These are phyloP conservation scores for Nakazawaea ernobii DNA, from an alignment of 805 yeast species.

Conservation along the genomic window DNA sequence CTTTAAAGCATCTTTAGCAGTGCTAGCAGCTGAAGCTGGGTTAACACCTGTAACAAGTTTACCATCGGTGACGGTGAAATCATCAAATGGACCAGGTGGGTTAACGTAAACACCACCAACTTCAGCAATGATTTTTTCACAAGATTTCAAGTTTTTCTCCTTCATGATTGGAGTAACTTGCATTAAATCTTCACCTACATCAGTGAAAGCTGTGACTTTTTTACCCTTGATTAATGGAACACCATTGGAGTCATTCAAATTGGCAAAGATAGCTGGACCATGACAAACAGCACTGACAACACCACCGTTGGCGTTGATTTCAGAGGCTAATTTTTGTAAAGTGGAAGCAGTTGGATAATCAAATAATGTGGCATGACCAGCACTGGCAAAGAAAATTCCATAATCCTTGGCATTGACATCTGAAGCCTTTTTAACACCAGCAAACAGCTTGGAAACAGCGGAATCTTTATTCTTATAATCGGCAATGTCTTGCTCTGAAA, in stretches of 20 bases:
- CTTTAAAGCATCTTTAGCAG: conserved; percentile 34
- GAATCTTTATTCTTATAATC: conserved; percentile 25
- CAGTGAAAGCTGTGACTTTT: conserved; percentile 56
- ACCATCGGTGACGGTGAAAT: conserved; percentile 47
- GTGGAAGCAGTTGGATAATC: conserved; percentile 50
- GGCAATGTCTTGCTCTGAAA: conserved; percentile 39
- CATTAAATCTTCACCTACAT: conserved; percentile 40
- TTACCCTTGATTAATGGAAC: conserved; percentile 44
- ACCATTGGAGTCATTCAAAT: conserved; percentile 38
- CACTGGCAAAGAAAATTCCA: conserved; percentile 54
- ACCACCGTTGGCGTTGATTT: conserved; percentile 46
- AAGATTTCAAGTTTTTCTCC: conserved; percentile 25
- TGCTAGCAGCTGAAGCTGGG: conserved; percentile 49
- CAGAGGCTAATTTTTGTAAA: conserved; percentile 39
- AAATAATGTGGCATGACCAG: conserved; percentile 58
- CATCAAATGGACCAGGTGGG: conserved; percentile 49
- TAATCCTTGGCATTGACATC: conserved; percentile 45
- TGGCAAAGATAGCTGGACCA: conserved; percentile 57
- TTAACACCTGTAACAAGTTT: conserved; percentile 61
- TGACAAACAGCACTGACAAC: conserved; percentile 63
- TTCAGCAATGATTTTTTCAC: conserved; percentile 31
- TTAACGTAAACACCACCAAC: conserved; percentile 37
- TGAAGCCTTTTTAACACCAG: conserved; percentile 37
- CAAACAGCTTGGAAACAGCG: conserved; percentile 32
- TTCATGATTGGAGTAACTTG: conserved; percentile 23